Evolutionary conservation across 2,329 filamentous ascomycete genomes (phyloP).

Genomic region (Decorospora gaudefroyi): DNA sequence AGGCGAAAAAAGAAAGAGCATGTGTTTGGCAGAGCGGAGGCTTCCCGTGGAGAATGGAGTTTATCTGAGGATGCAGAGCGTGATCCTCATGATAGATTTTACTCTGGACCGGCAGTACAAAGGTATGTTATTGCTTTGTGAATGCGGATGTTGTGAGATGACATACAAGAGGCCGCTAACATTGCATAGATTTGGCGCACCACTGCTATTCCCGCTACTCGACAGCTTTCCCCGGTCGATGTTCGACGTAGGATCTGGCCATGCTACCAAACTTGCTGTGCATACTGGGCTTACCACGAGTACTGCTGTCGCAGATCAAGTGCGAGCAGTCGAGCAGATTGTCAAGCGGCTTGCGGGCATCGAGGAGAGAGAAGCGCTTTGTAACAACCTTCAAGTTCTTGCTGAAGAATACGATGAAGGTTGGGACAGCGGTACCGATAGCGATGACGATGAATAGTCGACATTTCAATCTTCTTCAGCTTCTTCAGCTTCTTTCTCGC

Average conservation of each 20-base stretch:
- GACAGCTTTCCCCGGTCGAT: conserved; percentile 79
- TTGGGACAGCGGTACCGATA: conserved; percentile 71
- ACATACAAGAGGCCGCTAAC: conserved; percentile 22
- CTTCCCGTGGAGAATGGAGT: conserved; percentile 49
- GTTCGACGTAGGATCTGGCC: conserved; percentile 57
- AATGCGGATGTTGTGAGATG: conserved; percentile 2
- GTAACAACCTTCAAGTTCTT: conserved; percentile 78
- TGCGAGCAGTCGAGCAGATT: conserved; percentile 68
- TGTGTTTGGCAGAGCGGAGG: conserved; percentile 49
- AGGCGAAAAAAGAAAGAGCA: conserved; percentile 38
- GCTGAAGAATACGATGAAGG: conserved; percentile 88
- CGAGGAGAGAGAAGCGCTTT: conserved; percentile 82
- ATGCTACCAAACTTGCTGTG: conserved; percentile 52
- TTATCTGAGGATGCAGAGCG: conserved; percentile 33
- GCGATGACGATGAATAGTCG: conserved; percentile 66
- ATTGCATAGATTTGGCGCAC: conserved; percentile 53
- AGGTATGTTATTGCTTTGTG: too few species aligned
- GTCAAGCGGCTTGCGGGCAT: conserved; percentile 66
- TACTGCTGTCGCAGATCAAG: conserved; percentile 68
- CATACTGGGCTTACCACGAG: conserved; percentile 69
- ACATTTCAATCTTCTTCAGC: neutral
- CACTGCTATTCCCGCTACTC: conserved; percentile 72
- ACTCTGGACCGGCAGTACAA: conserved; percentile 42
- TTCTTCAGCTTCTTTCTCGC: neutral
- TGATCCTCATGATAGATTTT: conserved; percentile 44